Conservation (phyloP, 2,329 filamentous ascomycete genomes). For the Beauveria sp. region DNA sequence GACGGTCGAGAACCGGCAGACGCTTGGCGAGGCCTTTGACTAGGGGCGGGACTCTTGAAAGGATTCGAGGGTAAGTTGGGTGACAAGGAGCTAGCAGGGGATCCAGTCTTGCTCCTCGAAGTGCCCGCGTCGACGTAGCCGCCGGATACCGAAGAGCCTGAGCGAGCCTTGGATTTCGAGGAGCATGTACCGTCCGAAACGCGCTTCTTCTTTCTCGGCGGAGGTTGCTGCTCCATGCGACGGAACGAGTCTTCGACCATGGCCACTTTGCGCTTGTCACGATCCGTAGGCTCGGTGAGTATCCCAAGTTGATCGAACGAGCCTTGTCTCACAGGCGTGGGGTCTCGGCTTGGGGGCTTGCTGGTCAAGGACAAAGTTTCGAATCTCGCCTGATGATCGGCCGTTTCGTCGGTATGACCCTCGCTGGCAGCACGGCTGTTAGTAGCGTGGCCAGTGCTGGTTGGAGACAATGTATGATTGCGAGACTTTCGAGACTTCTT, state of each 20-base stretch:
- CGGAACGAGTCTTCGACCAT: slow-evolving; percentile 58
- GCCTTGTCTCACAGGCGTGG: slow-evolving; percentile 54
- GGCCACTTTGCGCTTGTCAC: slow-evolving; percentile 59
- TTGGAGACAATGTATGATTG: slow-evolving; percentile 50
- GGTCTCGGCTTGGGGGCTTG: slow-evolving; percentile 60
- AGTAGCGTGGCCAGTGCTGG: slow-evolving; percentile 52
- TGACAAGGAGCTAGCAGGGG: slow-evolving; percentile 37
- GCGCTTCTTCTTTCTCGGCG: slow-evolving; percentile 55
- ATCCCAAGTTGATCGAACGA: slow-evolving; percentile 53
- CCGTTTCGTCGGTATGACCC: slow-evolving; percentile 46
- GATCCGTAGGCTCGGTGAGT: slow-evolving; percentile 56
- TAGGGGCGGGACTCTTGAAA: slow-evolving; percentile 16
- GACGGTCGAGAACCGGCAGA: slow-evolving; percentile 32
- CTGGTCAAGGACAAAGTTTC: slow-evolving; percentile 47
- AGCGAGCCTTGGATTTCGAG: slow-evolving; percentile 32
- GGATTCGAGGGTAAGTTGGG: slow-evolving; percentile 24
- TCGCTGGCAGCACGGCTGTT: slow-evolving; percentile 60
- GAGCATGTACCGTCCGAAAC: slow-evolving; percentile 45
- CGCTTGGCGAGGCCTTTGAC: slow-evolving; percentile 26
- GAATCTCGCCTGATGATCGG: slow-evolving; percentile 42
- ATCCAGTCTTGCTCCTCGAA: slow-evolving; percentile 45
- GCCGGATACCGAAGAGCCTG: slow-evolving; percentile 28
- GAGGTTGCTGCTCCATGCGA: slow-evolving; percentile 51
- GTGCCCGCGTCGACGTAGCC: slow-evolving; percentile 47
- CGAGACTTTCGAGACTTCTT: slow-evolving; percentile 50